phyloP scores from a whole-genome alignment of 2,329 filamentous ascomycete genomes.

The Cercospora brassicicola region DNA sequence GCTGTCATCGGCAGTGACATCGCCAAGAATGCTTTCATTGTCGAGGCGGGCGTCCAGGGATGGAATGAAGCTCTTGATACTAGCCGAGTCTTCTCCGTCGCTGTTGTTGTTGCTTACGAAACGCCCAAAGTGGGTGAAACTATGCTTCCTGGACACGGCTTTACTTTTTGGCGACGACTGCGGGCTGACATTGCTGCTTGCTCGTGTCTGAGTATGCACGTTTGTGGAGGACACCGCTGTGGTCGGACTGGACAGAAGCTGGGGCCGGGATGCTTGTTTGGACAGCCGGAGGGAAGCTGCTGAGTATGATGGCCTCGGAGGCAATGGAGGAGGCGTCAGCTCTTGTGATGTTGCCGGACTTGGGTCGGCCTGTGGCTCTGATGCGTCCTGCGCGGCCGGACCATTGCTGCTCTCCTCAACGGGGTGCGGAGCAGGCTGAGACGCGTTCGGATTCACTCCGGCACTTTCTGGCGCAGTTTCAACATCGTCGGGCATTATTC shows the following conservation, averaged over 20 bases:
- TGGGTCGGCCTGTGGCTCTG: neutral
- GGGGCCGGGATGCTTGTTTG: slow-evolving; percentile 42
- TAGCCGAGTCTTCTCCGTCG: slow-evolving; percentile 64
- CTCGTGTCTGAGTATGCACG: slow-evolving; percentile 72
- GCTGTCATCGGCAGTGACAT: slow-evolving; percentile 63
- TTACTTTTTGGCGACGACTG: slow-evolving; percentile 35
- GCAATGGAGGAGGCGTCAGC: slow-evolving; percentile 41
- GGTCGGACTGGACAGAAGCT: slow-evolving; percentile 66
- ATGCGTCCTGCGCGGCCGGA: neutral
- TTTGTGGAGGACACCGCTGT: slow-evolving; percentile 82
- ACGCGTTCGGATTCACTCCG: slow-evolving; percentile 2
- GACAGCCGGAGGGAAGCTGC: slow-evolving; percentile 37
- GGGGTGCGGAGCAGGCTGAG: neutral
- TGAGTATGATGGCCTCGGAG: slow-evolving; percentile 36
- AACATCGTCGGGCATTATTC: slow-evolving; percentile 28
- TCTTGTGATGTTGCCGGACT: slow-evolving; percentile 33
- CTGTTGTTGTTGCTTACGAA: slow-evolving; percentile 51
- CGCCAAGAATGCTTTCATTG: slow-evolving; percentile 76
- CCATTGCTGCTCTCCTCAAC: neutral
- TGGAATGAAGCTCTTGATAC: slow-evolving; percentile 66
- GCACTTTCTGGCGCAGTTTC: slow-evolving; percentile 10
- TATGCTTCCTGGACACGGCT: slow-evolving; percentile 43
- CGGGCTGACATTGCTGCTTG: slow-evolving; percentile 48
- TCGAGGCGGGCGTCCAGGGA: slow-evolving; percentile 66
- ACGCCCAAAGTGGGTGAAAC: slow-evolving; percentile 43